Evolutionary conservation across 2,329 filamentous ascomycete genomes (phyloP).

Genomic region (Monilinia aucupariae): DNA sequence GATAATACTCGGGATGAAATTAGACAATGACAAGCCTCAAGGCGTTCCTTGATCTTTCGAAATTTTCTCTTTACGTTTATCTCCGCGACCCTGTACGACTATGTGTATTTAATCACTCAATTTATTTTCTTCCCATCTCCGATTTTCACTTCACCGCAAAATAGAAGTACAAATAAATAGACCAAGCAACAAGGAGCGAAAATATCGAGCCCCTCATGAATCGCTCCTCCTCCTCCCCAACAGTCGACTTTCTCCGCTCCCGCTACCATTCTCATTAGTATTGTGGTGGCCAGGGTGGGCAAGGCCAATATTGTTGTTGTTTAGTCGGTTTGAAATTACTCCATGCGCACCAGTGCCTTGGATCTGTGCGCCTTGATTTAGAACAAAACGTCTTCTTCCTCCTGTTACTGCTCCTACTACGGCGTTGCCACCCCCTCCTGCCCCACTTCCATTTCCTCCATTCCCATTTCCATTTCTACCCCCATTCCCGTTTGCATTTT

Average conservation of each 20-base stretch:
- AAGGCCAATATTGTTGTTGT: slow-evolving; percentile 9
- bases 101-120: background rate
- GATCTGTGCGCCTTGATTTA: background rate
- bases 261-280: background rate
- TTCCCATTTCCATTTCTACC: background rate
- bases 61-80: background rate
- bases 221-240: background rate
- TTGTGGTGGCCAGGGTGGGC: background rate
- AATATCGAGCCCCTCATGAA: background rate
- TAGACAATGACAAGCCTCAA: slow-evolving; percentile 35
- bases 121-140: background rate
- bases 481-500: no score
- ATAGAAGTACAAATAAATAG: background rate
- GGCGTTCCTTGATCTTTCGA: background rate
- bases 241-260: background rate
- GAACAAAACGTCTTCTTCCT: background rate
- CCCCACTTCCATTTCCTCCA: background rate
- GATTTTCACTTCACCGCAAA: no score
- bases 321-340: background rate
- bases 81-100: background rate
- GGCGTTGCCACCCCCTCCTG: background rate
- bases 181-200: background rate
- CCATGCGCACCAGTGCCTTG: background rate
- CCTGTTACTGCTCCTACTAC: background rate
- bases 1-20: slow-evolving; percentile 53